These are phyloP conservation scores for Saccharomycopsis sp. DNA, from an alignment of 805 yeast species.

Conservation along the genomic window DNA sequence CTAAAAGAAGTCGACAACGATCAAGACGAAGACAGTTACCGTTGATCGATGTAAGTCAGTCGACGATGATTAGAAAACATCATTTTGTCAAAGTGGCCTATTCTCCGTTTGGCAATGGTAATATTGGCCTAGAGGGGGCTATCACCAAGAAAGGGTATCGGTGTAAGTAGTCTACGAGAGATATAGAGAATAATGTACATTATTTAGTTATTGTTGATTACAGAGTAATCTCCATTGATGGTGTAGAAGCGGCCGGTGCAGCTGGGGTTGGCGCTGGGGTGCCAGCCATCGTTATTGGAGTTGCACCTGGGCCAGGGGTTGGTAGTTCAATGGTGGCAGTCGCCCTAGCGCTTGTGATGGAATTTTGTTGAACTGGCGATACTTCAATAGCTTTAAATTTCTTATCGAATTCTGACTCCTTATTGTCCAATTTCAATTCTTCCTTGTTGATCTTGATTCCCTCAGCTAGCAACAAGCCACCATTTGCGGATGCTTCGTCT, in stretches of 20 bases:
- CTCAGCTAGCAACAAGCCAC: constrained; percentile 22
- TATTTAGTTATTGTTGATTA: too few relatives aligned
- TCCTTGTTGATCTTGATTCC: constrained; percentile 16
- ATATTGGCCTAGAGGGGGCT: constrained; percentile 1
- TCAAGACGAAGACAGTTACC: not conserved
- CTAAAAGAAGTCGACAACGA: not conserved
- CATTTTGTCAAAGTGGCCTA: constrained; percentile 10
- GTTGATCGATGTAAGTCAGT: not conserved
- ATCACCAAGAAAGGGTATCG: constrained; percentile 12
- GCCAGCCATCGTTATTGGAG: too few relatives aligned
- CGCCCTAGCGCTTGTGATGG: too few relatives aligned
- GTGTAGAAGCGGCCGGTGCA: too few relatives aligned
- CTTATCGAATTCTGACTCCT: constrained; percentile 5
- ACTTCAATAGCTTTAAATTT: constrained; percentile 7
- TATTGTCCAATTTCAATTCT: constrained; percentile 15
- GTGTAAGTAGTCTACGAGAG: not conserved
- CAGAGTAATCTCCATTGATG: too few relatives aligned
- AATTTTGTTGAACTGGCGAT: too few relatives aligned
- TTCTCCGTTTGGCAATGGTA: constrained; percentile 10
- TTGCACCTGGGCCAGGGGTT: too few relatives aligned
- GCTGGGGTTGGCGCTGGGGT: too few relatives aligned
- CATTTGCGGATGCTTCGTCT: constrained; percentile 31
- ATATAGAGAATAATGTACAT: not conserved
- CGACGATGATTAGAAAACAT: constrained; percentile 6
- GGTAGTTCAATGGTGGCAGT: too few relatives aligned